These are phyloP conservation scores for Phytopythium oedochilum DNA, from an alignment of 352 stramenopile species.

Conservation along the genomic window DNA sequence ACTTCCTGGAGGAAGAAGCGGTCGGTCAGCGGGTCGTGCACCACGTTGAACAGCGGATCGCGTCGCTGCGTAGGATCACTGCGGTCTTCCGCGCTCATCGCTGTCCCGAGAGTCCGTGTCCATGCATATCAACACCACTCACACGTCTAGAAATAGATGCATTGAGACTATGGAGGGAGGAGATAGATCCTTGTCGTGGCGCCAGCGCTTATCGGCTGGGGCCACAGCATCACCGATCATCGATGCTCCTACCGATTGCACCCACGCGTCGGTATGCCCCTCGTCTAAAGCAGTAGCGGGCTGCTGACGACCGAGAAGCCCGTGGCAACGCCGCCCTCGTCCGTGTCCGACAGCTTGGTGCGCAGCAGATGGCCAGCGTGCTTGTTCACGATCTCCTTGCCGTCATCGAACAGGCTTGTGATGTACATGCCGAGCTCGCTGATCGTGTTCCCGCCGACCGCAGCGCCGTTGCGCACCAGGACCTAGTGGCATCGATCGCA, in stretches of 20 bases:
- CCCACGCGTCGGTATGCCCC: neutral
- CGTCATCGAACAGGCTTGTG: slow-evolving; percentile 76
- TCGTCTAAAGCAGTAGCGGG: slow-evolving; percentile 76
- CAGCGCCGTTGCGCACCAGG: slow-evolving; percentile 73
- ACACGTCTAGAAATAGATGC: slow-evolving; percentile 3
- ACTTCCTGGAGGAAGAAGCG: slow-evolving; percentile 46
- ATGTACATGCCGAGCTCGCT: slow-evolving; percentile 96
- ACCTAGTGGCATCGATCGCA: slow-evolving; percentile 25
- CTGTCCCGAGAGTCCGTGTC: too few species aligned
- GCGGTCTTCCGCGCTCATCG: neutral
- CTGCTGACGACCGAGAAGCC: slow-evolving; percentile 93
- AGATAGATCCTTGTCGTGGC: too few species aligned
- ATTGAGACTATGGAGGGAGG: neutral
- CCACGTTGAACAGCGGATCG: slow-evolving; percentile 23
- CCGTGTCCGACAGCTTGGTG: slow-evolving; percentile 93
- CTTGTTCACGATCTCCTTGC: slow-evolving; percentile 89
- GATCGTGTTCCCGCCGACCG: slow-evolving; percentile 80
- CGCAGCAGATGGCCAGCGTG: slow-evolving; percentile 94
- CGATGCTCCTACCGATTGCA: too few species aligned
- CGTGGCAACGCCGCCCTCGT: slow-evolving; percentile 96
- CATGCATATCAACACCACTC: neutral
- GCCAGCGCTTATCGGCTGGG: too few species aligned
- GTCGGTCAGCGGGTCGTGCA: slow-evolving; percentile 40
- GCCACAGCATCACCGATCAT: too few species aligned
- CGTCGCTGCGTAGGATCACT: neutral